These are phyloP conservation scores for Albophoma yamanashiensis DNA, from an alignment of 2,329 filamentous ascomycete genomes.

Conservation along the genomic window DNA sequence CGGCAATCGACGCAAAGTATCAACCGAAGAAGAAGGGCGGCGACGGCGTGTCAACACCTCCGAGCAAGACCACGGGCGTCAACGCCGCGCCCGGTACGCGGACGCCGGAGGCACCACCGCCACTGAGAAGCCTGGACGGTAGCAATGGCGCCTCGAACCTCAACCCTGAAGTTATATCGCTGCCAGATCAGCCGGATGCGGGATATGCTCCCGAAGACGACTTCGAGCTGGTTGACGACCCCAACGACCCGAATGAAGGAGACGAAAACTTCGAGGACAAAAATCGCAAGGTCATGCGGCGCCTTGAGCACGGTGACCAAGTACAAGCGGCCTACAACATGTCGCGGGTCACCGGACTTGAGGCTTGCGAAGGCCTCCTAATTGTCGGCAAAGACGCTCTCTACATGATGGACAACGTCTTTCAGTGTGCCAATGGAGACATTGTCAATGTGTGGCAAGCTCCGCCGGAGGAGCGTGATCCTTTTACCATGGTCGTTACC, in stretches of 20 bases:
- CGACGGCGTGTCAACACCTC: conserved; percentile 25
- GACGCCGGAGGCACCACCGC: conserved; percentile 5
- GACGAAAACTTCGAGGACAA: conserved; percentile 86
- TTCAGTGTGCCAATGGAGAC: conserved; percentile 88
- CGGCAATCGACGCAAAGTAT: conserved; percentile 58
- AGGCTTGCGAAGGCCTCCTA: conserved; percentile 86
- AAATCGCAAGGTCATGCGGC: conserved; percentile 94
- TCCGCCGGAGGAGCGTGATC: conserved; percentile 81
- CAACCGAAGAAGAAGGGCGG: conserved; percentile 68
- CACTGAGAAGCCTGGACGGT: conserved; percentile 11
- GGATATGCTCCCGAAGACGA: conserved; percentile 59
- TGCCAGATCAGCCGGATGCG: conserved; percentile 11
- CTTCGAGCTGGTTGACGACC: conserved; percentile 92
- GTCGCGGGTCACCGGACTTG: conserved; percentile 84
- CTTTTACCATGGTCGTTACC: conserved; percentile 89
- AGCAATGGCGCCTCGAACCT: conserved; percentile 8
- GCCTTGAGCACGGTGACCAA: conserved; percentile 78
- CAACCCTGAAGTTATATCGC: conserved; percentile 12
- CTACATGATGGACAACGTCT: conserved; percentile 94
- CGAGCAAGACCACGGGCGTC: conserved; percentile 21
- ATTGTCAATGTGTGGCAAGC: conserved; percentile 97
- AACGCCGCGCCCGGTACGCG: conserved; percentile 10
- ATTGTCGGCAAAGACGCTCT: conserved; percentile 87
- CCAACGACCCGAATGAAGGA: conserved; percentile 67
- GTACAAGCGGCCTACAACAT: conserved; percentile 94